Evolutionary conservation across 2,329 filamentous ascomycete genomes (phyloP), one percentile per base, ranked within the genome.

Genomic region (Orbilia blumenaviensis): DNA sequence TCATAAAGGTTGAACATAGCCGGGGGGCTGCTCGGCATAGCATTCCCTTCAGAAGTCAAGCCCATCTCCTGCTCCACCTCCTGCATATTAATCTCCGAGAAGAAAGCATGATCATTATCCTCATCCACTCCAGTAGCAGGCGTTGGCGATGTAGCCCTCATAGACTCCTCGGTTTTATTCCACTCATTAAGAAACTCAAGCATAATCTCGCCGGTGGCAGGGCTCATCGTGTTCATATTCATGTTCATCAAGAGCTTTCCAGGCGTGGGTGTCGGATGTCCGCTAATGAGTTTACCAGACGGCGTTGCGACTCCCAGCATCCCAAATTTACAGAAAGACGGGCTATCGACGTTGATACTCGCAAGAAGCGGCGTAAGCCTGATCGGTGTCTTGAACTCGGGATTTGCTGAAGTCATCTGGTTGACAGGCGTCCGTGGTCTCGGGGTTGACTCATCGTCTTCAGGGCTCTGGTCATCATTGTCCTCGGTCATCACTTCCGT

Each of bases 91-190:
- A 29, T 84, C 86, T 78, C 84, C 82, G n/a, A 87, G 88, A 78
- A 87, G 86, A n/a, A 84, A 85, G 38, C 87, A 88, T 32, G 81
- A 81, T 80, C 82, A 80, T 79, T 83, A 81, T 81, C 82, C 82
- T 78, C 83, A 80, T 79, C 79, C 80, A 80, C 29, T 79, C 78
- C 56, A 5, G 41, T 81, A 78, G 29, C 80, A 34, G 46, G 79
- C 74, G 60, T 81, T 80, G 42, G 78, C 41, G 32, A 81, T 78
- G 48, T 79, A 79, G 60, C 76, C 63, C 74, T 80, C 81, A 14
- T 72, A 77, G 32, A 78, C 77, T 78, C 80, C 71, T 63, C 78
- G 67, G 23, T 67, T 25, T 69, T 73, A 62, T 38, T 79, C 78
- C 64, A 66, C 29, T 71, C 56, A 27, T 67, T 66, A 12, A 71